Percentiles rank a stretch among this genome's conserved stretches.
Conservation (phyloP, 106 monocot species). For the Apostasia shenzhenica region DNA sequence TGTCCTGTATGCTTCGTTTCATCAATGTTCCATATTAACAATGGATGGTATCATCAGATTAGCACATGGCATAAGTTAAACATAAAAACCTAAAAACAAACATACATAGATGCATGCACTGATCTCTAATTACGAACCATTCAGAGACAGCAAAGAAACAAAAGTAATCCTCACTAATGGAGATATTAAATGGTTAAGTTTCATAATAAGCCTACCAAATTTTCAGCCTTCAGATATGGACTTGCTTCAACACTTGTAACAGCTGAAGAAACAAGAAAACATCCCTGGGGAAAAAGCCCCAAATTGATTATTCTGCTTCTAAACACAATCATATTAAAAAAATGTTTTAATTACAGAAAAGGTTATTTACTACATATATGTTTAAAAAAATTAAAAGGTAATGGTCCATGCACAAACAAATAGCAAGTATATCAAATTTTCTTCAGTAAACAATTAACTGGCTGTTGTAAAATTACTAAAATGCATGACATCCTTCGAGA, state of each 20-base stretch:
- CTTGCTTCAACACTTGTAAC: constrained; percentile 41
- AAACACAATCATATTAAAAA: background rate
- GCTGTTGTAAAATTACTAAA: background rate
- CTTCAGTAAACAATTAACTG: background rate
- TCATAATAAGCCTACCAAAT: constrained; percentile 39
- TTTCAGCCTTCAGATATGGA: constrained; percentile 68
- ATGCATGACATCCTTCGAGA: constrained; percentile 2
- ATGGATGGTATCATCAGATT: too few relatives aligned
- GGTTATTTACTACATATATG: background rate
- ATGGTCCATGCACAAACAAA: background rate
- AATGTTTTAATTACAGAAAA: background rate
- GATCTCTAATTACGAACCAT: too few relatives aligned
- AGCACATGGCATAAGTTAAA: too few relatives aligned
- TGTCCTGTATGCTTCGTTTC: too few relatives aligned
- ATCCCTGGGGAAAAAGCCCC: constrained; percentile 40
- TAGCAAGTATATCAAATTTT: background rate
- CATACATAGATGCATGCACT: too few relatives aligned
- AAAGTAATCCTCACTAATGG: background rate
- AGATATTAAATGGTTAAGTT: background rate
- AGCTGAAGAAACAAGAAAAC: constrained; percentile 78
- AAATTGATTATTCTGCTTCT: background rate
- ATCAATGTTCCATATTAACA: too few relatives aligned
- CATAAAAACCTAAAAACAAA: too few relatives aligned
- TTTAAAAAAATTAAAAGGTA: background rate
- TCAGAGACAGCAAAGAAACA: too few relatives aligned